Evolutionary conservation across 768 basidiomycete genomes (phyloP), one percentile per base, ranked within the genome.

Genomic region (Kwoniella shandongensis): DNA sequence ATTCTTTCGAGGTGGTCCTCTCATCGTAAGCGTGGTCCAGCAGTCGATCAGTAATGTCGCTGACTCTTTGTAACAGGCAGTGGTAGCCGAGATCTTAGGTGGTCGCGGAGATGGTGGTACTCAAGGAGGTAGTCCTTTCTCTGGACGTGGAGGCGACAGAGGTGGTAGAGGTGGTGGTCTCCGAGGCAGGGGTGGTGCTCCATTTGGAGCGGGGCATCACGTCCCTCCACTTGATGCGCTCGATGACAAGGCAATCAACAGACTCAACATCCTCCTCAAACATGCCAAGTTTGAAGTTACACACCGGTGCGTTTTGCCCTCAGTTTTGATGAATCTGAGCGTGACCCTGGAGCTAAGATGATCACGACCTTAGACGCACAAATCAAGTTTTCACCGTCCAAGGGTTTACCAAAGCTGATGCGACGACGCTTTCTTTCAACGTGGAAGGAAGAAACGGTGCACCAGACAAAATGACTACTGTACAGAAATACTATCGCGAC

Each of bases 261-360:
- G 65, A 45, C 69, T 77, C 36, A 63, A 66, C 38, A 62, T 59
- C 30, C 49, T 69, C 7, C 64, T 76, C 44, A 44, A 57, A 7
- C 57, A 46, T 2, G 70, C 73, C n/a, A 74, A 75, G 50, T 71
- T 68, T 58, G 69, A 57, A 35, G 54, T 73, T 46, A 72, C 63
- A 41, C 67, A 74, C 44, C 53, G 70, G 70, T 69, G n/a, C 32
- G 64, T 50, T 45, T 5, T 36, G 26, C 22, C 40, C 7, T 23
- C 8, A 6, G n/a, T n/a, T n/a, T n/a, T 40, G 5, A 15, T 40
- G 32, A 10, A 26, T 20, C 5, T 3, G 10, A 13, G 15, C 15
- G 12, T 27, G 36, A 30, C 51, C 51, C 23, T 32, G 42, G 10
- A 23, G 11, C 17, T n/a, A 38, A n/a, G 38, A 30, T 3, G 40